Percentiles rank a stretch among this genome's conserved stretches.
Evolutionary conservation across 2,329 filamentous ascomycete genomes (phyloP).

Genomic region (Pseudocercospora fijiensis): DNA sequence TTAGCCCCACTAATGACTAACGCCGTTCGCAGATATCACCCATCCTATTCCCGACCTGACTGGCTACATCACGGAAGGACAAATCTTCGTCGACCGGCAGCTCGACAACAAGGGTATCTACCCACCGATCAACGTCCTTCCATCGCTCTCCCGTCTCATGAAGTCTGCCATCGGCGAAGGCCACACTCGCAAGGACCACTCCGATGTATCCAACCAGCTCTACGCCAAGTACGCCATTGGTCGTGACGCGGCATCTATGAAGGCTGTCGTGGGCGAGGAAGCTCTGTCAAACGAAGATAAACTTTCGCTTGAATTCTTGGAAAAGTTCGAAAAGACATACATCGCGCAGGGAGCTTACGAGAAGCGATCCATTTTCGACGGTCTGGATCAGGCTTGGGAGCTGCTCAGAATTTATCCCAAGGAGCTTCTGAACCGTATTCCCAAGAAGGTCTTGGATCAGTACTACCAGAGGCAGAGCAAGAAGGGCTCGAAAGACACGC

Average conservation of each 20-base stretch:
- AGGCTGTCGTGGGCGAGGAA: constrained; percentile 98
- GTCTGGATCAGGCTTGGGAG: constrained; percentile 93
- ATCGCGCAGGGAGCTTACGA: constrained; percentile 92
- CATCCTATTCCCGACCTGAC: constrained; percentile 98
- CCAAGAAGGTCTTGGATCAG: constrained; percentile 54
- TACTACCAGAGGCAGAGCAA: constrained; percentile 50
- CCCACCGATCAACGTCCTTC: constrained; percentile 97
- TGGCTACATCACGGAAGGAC: constrained; percentile 97
- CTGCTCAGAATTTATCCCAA: constrained; percentile 96
- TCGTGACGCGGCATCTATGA: constrained; percentile 97
- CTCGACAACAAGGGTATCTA: constrained; percentile 96
- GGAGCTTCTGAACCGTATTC: constrained; percentile 86
- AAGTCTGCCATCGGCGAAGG: constrained; percentile 98
- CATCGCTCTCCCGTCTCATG: constrained; percentile 98
- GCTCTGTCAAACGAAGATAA: constrained; percentile 95
- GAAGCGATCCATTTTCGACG: constrained; percentile 86
- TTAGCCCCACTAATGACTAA: constrained; percentile 11
- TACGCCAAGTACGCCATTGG: constrained; percentile 99
- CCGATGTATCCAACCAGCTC: constrained; percentile 97
- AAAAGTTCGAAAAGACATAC: constrained; percentile 96
- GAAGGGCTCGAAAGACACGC: constrained; percentile 47
- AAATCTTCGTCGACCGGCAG: constrained; percentile 95
- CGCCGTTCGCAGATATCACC: constrained; percentile 69
- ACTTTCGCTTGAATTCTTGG: constrained; percentile 93
- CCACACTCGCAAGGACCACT: constrained; percentile 94